Evolutionary conservation across 2,329 filamentous ascomycete genomes (phyloP).

Genomic region (Beauveria medogensis): DNA sequence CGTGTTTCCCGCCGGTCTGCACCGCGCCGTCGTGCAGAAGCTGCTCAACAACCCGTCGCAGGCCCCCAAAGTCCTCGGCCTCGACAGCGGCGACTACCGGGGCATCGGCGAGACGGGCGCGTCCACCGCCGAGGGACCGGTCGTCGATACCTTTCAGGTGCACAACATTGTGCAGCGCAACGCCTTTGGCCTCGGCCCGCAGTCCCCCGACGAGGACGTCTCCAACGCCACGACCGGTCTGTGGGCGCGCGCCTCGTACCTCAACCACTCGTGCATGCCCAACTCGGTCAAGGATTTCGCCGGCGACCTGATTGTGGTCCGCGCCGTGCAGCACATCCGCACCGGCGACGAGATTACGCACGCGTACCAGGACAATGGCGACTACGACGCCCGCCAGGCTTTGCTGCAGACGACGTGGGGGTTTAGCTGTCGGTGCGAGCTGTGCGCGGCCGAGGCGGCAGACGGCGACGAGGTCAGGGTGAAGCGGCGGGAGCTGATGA

Average conservation of each 20-base stretch:
- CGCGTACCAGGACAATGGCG: slow-evolving; percentile 22
- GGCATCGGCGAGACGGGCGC: slow-evolving; percentile 15
- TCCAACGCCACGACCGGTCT: slow-evolving; percentile 28
- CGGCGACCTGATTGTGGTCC: slow-evolving; percentile 32
- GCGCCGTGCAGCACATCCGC: slow-evolving; percentile 24
- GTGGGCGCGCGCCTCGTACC: slow-evolving; percentile 31
- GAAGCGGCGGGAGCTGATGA: slow-evolving; percentile 15
- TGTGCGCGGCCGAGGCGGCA: slow-evolving; percentile 25
- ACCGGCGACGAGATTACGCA: slow-evolving; percentile 27
- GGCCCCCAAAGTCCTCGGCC: slow-evolving; percentile 14
- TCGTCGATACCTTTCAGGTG: slow-evolving; percentile 24
- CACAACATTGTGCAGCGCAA: slow-evolving; percentile 27
- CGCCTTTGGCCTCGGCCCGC: slow-evolving; percentile 24
- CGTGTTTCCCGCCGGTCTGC: slow-evolving; percentile 24
- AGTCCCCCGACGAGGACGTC: slow-evolving; percentile 20
- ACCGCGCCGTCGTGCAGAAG: slow-evolving; percentile 20
- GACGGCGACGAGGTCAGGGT: slow-evolving; percentile 15
- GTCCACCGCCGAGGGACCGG: slow-evolving; percentile 18
- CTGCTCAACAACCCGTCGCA: slow-evolving; percentile 22
- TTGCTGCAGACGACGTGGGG: slow-evolving; percentile 25
- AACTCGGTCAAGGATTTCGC: slow-evolving; percentile 29
- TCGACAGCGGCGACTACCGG: slow-evolving; percentile 20
- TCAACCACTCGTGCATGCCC: slow-evolving; percentile 34
- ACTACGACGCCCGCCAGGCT: slow-evolving; percentile 17
- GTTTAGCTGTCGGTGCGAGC: slow-evolving; percentile 28